Evolutionary conservation across 2,329 filamentous ascomycete species (phyloP), one percentile per base, ranked within the genome.

Genomic region (Monosporascus sp.): DNA sequence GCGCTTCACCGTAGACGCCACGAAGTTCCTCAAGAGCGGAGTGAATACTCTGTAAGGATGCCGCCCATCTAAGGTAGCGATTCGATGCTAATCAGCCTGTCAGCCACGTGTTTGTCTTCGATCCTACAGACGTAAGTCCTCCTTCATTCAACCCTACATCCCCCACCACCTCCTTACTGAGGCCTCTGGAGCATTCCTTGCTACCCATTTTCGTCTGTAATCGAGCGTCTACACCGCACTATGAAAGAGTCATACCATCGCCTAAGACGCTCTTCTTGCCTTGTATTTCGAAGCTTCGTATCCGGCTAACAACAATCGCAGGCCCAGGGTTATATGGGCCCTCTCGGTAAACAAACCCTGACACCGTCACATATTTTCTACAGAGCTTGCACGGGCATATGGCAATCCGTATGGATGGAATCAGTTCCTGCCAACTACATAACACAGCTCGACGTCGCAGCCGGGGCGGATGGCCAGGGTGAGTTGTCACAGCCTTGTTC

Each of bases 401-500:
- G 87, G 87, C 86, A 89, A 63, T 78, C 77, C 18, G 86, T 89
- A 0, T 90, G 86, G 86, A 70, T 90, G 2, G 82, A 87, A 63
- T 75, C 79, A n/a, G 83, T 79, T 0, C 81, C 85, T 0, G 56
- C 69, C 0, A 75, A 79, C 48, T 72, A 84, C 58, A 79, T 89
- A 51, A 79, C 77, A 0, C 73, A 78, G 41, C 68, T 89, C 2
- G 80, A 88, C 56, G 62, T 89, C 17, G 67, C 75, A 25, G 85
- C 83, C 0, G 76, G 76, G 57, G 80, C 79, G 70, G 59, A 82
- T 48, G 81, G 81, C 17, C 65, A 73, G 54, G 72, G 79, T 76
- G 62, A 61, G 72, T 67, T 49, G 46, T 5, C 18, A 14, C 5
- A 6, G 8, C 6, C 20, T 20, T 18, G 5, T 9, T 25, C 14